phyloP scores from a whole-genome alignment of 208 protist genomes.

The Trichomonas tenax region DNA sequence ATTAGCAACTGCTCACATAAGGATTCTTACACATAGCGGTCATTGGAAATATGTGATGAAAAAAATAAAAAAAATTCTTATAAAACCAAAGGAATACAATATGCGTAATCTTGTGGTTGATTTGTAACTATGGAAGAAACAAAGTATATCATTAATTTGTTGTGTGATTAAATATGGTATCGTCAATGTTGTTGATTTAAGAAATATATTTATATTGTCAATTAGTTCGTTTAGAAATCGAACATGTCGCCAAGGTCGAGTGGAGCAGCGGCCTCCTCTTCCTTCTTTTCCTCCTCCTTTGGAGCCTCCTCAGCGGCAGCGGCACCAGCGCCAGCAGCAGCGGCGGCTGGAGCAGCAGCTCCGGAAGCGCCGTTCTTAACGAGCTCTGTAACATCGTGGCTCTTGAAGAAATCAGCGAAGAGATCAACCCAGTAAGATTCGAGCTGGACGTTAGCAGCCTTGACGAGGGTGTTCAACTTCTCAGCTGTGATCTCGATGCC shows the following conservation, averaged over 20 bases:
- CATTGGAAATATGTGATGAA: no score
- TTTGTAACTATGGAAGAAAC: no score
- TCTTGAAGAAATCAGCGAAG: not conserved
- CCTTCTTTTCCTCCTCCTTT: not conserved
- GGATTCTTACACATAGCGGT: no score
- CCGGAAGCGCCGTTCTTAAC: not conserved
- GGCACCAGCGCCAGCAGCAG: not conserved
- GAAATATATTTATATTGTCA: not conserved
- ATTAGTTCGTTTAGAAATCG: not conserved
- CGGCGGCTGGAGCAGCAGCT: not conserved
- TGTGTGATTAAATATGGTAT: no score
- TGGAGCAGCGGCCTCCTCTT: not conserved
- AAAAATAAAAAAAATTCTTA: no score
- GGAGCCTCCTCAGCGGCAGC: not conserved
- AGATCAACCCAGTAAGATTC: constrained; percentile 12
- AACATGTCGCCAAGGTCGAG: not conserved
- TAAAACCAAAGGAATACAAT: no score
- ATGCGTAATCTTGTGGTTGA: no score
- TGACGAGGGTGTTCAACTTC: not conserved
- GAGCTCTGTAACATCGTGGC: not conserved
- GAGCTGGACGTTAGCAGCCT: not conserved
- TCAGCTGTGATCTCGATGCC: constrained; percentile 1
- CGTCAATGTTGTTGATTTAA: not conserved
- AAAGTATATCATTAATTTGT: no score
- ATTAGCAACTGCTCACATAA: no score